Evolutionary conservation across 2,329 filamentous ascomycete species (phyloP).

Genomic region (Cordyceps tenuipes): DNA sequence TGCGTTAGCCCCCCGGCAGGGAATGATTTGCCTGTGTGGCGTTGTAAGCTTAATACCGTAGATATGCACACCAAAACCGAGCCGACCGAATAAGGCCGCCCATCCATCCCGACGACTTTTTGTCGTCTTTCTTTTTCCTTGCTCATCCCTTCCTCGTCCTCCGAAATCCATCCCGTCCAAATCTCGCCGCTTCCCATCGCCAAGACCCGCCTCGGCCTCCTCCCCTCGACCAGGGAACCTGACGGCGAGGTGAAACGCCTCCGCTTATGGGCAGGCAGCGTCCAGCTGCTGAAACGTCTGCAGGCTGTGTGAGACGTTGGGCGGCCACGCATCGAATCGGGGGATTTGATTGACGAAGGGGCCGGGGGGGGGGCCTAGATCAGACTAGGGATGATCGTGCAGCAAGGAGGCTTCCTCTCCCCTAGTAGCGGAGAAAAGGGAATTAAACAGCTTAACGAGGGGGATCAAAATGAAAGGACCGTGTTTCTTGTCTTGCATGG

Average conservation of each 20-base stretch:
- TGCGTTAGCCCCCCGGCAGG: not conserved
- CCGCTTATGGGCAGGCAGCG: constrained; percentile 1
- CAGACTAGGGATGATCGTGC: not conserved
- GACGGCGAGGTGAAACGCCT: constrained; percentile 9
- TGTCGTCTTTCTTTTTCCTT: not conserved
- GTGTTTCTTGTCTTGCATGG: not conserved
- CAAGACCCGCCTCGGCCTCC: not conserved
- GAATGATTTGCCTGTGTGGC: not conserved
- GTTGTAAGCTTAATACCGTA: not conserved
- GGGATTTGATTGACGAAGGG: not conserved
- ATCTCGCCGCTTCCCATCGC: not conserved
- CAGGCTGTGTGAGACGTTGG: not conserved
- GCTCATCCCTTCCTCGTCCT: too few relatives aligned
- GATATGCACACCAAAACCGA: not conserved
- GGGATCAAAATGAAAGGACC: not conserved
- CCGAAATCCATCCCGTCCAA: not conserved
- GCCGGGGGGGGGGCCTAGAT: too few relatives aligned
- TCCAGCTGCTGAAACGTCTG: not conserved
- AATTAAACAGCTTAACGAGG: not conserved
- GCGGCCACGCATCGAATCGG: not conserved
- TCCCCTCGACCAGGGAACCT: not conserved
- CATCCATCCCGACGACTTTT: not conserved
- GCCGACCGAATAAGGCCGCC: too few relatives aligned
- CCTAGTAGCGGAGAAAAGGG: not conserved
- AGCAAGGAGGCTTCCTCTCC: too few relatives aligned